Evolutionary conservation across 257 asterid genomes (phyloP).

Genomic region (Rubia yunnanensis): DNA sequence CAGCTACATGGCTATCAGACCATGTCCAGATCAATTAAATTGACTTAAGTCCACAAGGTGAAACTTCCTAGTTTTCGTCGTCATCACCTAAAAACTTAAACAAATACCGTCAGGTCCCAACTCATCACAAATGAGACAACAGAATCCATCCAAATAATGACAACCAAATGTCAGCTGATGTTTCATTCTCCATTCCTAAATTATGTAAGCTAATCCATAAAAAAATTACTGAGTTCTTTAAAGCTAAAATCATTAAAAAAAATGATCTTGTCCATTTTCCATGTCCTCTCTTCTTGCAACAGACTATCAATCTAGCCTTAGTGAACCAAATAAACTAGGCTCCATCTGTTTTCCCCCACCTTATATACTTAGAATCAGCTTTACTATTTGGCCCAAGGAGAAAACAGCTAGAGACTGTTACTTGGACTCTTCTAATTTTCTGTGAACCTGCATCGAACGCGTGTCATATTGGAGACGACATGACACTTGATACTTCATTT

Average conservation of each 20-base stretch:
- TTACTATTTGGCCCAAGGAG: not conserved
- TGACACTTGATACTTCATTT: not conserved
- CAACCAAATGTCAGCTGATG: not conserved
- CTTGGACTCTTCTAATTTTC: not conserved
- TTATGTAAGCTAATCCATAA: not conserved
- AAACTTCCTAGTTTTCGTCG: not conserved
- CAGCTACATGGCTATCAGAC: not conserved
- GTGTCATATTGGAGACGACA: not conserved
- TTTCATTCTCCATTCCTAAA: not conserved
- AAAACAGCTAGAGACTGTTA: not conserved
- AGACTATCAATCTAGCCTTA: not conserved
- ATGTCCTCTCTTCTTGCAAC: not conserved
- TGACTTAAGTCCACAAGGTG: not conserved
- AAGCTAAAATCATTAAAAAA: not conserved
- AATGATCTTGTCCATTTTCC: not conserved
- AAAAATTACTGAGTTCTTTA: not conserved
- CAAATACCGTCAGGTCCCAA: not conserved
- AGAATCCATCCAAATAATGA: not conserved
- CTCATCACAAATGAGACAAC: not conserved
- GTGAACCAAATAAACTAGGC: not conserved
- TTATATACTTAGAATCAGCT: not conserved
- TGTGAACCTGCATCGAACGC: not conserved
- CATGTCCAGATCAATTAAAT: not conserved
- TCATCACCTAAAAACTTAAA: not conserved
- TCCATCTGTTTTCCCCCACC: not conserved